Evolutionary conservation across 129 eudicot species (phyloP).

Genomic region (Pulicaria dysenterica): DNA sequence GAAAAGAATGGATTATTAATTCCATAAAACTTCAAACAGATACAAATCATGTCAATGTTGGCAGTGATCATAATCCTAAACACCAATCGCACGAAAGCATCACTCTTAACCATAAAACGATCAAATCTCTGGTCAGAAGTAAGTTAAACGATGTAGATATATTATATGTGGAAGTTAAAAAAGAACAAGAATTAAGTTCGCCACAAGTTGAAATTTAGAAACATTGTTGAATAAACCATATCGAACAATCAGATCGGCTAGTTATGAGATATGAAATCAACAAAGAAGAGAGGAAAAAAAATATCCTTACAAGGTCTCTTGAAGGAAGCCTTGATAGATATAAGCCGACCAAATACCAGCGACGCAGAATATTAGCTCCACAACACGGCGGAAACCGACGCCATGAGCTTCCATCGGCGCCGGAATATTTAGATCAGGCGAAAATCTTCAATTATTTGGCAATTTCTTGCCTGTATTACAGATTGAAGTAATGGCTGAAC

Average conservation of each 20-base stretch:
- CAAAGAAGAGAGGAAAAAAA: not conserved
- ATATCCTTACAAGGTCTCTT: slow-evolving; percentile 80
- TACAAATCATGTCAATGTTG: not conserved
- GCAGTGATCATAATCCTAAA: not conserved
- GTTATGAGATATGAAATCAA: slow-evolving; percentile 1
- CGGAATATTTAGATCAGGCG: slow-evolving; percentile 39
- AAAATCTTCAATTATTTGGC: slow-evolving; percentile 11
- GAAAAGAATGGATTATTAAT: not conserved
- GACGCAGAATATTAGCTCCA: slow-evolving; percentile 77
- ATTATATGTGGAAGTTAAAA: not conserved
- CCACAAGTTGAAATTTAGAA: not conserved
- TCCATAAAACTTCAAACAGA: not conserved
- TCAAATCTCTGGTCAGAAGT: not conserved
- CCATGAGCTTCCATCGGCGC: slow-evolving; percentile 75
- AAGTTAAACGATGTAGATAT: not conserved
- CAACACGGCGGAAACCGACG: slow-evolving; percentile 77
- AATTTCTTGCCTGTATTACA: not conserved
- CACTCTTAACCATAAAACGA: not conserved
- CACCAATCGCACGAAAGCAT: not conserved
- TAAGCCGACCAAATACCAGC: slow-evolving; percentile 97
- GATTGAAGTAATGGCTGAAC: slow-evolving; percentile 7
- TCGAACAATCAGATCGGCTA: not conserved
- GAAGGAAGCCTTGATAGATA: slow-evolving; percentile 95
- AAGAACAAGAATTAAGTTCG: not conserved
- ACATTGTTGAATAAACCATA: not conserved